Evolutionary conservation across 345 rosid genomes (phyloP), one percentile per base, ranked within the genome.

Genomic region (Trapa incisa): DNA sequence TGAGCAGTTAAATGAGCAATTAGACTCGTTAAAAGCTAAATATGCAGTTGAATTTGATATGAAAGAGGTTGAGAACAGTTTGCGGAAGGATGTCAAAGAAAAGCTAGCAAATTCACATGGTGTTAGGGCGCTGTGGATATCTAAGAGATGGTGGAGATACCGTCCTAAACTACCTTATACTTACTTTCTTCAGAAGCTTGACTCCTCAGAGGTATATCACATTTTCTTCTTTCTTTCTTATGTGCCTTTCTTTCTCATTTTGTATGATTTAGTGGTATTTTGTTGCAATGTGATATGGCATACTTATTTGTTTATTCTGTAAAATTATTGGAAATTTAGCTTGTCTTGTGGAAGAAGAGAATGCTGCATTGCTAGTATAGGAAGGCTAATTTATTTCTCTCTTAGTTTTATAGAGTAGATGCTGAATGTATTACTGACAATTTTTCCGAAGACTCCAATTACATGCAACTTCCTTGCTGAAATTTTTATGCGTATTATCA

Each of bases 101-200:
- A 89, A 77, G 80, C 75, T 72, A 66, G 70, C 83, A n/a, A 84
- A 80, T 70, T 72, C 89, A 32, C 83, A 74, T 65, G 91, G 97
- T 78, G 79, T 82, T 16, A 83, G 92, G 77, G 96, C 93, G 67
- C 84, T 86, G 38, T 92, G 98, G 98, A 92, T 92, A 79, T 82
- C 98, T 43, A 92, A 92, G 80, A 85, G 98, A 82, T 92, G 98
- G 98, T 92, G 98, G 98, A 85, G 81, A 47, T 92, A 92, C 76
- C 96, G 96, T 74, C 98, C 98, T 61, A 88, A 82, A 75, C 84
- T 92, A 75, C 96, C 96, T 38, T 92, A 92, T 67, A 88, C 91
- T 61, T 92, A 87, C 79, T 88, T 92, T 79, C 96, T 92, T 66
- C 88, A 92, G 66, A 92, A 89, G 75, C 93, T 92, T 69, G 98